These are phyloP conservation scores for Ramaria sp. DNA, from an alignment of 768 basidiomycete species.

Conservation along the genomic window DNA sequence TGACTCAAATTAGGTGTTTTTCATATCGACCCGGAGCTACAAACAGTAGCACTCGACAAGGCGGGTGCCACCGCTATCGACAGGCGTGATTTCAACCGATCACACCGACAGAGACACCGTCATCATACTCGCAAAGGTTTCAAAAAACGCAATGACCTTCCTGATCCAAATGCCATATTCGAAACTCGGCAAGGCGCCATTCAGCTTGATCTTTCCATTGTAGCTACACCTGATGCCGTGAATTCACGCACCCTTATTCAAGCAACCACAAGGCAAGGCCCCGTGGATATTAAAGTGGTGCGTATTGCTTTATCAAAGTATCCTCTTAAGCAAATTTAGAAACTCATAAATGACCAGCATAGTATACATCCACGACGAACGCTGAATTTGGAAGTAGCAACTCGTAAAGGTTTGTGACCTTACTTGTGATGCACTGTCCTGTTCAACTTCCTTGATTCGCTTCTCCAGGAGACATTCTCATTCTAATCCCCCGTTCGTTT, in stretches of 20 bases:
- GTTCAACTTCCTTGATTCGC: neutral
- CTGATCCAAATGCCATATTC: slow-evolving; percentile 9
- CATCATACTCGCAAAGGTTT: slow-evolving; percentile 3
- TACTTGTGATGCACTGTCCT: neutral
- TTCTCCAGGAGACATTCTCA: neutral
- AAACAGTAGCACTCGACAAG: slow-evolving; percentile 2
- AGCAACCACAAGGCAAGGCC: slow-evolving; percentile 1
- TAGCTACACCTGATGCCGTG: neutral
- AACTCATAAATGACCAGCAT: neutral
- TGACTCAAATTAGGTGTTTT: neutral
- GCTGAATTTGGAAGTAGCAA: slow-evolving; percentile 1
- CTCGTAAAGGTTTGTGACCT: neutral
- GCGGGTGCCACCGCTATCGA: neutral
- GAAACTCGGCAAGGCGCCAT: slow-evolving; percentile 5
- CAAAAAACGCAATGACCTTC: slow-evolving; percentile 1
- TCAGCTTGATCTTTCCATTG: neutral
- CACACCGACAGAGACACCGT: slow-evolving; percentile 2
- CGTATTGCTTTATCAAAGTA: neutral
- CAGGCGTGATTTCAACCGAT: neutral
- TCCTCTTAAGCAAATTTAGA: neutral
- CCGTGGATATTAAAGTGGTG: slow-evolving; percentile 7
- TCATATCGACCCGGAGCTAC: slow-evolving; percentile 8
- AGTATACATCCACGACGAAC: neutral
- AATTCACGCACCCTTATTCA: slow-evolving; percentile 5
- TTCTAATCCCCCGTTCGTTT: slow-evolving; percentile 9